Percentiles rank a stretch among this genome's conserved stretches.
These are phyloP conservation scores for Starmerella khaoyaiensis DNA, from an alignment of 805 yeast species.

Conservation along the genomic window DNA sequence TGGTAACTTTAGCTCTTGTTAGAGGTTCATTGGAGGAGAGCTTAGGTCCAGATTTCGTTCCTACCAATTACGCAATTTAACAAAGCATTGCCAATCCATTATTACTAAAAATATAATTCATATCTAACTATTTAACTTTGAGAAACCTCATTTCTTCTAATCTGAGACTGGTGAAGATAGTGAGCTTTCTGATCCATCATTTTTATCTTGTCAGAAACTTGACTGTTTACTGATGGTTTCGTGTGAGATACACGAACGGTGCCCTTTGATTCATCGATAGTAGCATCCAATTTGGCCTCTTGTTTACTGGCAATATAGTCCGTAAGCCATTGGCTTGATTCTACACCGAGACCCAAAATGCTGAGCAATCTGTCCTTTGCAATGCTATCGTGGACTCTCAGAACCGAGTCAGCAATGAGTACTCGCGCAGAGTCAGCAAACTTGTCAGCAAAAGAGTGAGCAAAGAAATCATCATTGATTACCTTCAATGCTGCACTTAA, in stretches of 20 bases:
- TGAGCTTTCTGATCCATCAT: conserved; percentile 47
- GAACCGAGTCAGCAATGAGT: conserved; percentile 40
- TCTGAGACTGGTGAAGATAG: conserved; percentile 33
- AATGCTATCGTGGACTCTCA: conserved; percentile 41
- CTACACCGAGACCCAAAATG: conserved; percentile 34
- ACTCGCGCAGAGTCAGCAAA: conserved; percentile 39
- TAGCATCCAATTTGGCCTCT: conserved; percentile 44
- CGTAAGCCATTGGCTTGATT: conserved; percentile 41
- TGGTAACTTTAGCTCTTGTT: no score
- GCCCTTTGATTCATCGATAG: conserved; percentile 17
- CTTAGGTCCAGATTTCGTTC: no score
- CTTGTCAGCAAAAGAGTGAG: conserved; percentile 31
- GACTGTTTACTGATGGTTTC: conserved; percentile 47
- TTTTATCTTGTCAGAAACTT: conserved; percentile 56
- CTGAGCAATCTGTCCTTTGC: conserved; percentile 36
- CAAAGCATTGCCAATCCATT: neutral
- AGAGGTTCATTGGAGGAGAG: no score
- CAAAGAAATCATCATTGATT: conserved; percentile 45
- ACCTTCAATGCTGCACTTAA: conserved; percentile 38
- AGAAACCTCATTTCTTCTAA: conserved; percentile 3
- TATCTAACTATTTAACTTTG: no score
- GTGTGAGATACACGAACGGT: conserved; percentile 31
- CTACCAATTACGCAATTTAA: no score
- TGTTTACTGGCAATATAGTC: conserved; percentile 38
- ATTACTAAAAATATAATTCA: neutral